Conservation (phyloP, 352 stramenopile species). For the Phytophthora meadii region DNA sequence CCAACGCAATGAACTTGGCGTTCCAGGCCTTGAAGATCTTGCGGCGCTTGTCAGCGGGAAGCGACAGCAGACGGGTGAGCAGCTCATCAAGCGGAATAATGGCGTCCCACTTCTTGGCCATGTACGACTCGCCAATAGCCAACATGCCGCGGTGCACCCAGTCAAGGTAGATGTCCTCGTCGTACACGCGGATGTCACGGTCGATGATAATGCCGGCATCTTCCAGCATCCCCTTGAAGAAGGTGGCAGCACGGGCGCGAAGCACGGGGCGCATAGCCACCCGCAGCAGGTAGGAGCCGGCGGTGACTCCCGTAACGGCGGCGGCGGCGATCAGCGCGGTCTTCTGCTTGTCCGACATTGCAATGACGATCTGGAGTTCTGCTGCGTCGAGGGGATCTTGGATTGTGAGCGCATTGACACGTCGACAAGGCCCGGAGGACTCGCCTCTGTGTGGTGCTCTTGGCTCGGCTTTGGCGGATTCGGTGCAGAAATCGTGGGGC, state of each 20-base stretch:
- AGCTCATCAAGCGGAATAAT: slow-evolving; percentile 82
- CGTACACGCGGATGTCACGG: slow-evolving; percentile 83
- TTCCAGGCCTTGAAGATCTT: slow-evolving; percentile 91
- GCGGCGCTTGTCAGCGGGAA: slow-evolving; percentile 77
- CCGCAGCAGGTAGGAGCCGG: slow-evolving; percentile 76
- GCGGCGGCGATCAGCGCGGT: slow-evolving; percentile 74
- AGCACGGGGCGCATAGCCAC: slow-evolving; percentile 75
- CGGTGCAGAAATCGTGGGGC: slow-evolving; percentile 35
- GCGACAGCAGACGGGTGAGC: slow-evolving; percentile 73
- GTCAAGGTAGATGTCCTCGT: slow-evolving; percentile 88
- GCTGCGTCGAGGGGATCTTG: slow-evolving; percentile 34
- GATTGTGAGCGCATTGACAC: slow-evolving; percentile 37
- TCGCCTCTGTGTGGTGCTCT: slow-evolving; percentile 17
- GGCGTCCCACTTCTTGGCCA: slow-evolving; percentile 88
- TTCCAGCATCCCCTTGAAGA: slow-evolving; percentile 85
- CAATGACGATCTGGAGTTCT: slow-evolving; percentile 9
- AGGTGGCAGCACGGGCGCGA: slow-evolving; percentile 65
- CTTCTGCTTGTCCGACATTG: slow-evolving; percentile 70
- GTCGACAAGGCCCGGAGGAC: slow-evolving; percentile 8
- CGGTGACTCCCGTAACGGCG: slow-evolving; percentile 64
- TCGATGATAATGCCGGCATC: slow-evolving; percentile 85
- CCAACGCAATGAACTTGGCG: slow-evolving; percentile 79
- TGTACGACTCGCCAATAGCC: slow-evolving; percentile 89
- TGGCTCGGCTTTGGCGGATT: slow-evolving; percentile 22
- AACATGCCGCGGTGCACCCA: slow-evolving; percentile 88